phyloP scores from a whole-genome alignment of 2,329 filamentous ascomycete genomes.

The Aspergillus latus region DNA sequence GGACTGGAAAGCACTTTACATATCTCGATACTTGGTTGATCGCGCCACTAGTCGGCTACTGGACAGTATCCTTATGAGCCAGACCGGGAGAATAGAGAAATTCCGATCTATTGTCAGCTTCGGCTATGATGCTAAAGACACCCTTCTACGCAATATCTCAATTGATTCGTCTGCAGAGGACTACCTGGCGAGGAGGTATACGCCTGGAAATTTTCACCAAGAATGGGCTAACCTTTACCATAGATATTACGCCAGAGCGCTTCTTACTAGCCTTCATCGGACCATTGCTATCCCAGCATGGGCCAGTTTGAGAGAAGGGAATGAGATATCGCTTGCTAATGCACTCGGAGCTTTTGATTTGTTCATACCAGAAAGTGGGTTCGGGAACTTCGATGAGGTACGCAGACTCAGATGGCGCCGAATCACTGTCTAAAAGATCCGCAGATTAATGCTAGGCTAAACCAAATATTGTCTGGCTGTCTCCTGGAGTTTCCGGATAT shows the following conservation, averaged over 20 bases:
- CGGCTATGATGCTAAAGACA: constrained; percentile 88
- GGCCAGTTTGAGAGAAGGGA: constrained; percentile 56
- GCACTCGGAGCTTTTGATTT: constrained; percentile 83
- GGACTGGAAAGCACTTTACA: constrained; percentile 73
- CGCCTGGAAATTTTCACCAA: background rate
- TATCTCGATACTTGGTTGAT: constrained; percentile 57
- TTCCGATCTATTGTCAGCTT: constrained; percentile 69
- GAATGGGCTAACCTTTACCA: background rate
- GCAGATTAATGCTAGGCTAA: constrained; percentile 65
- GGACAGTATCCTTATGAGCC: constrained; percentile 68
- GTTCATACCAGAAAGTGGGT: constrained; percentile 73
- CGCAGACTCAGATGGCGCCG: constrained; percentile 21
- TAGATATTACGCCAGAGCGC: constrained; percentile 72
- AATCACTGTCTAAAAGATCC: background rate
- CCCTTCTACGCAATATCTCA: constrained; percentile 66
- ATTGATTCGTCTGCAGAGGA: constrained; percentile 64
- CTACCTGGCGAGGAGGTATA: constrained; percentile 68
- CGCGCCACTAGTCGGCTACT: constrained; percentile 55
- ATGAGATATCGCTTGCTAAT: constrained; percentile 64
- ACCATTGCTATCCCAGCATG: constrained; percentile 76
- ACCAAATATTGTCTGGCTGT: constrained; percentile 62
- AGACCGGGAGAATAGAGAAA: constrained; percentile 67
- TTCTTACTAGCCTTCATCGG: constrained; percentile 78
- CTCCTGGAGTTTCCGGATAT: constrained; percentile 54
- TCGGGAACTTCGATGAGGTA: constrained; percentile 73